Evolutionary conservation across 768 basidiomycete genomes (phyloP).

Genomic region (Lactifluus subvellereus): DNA sequence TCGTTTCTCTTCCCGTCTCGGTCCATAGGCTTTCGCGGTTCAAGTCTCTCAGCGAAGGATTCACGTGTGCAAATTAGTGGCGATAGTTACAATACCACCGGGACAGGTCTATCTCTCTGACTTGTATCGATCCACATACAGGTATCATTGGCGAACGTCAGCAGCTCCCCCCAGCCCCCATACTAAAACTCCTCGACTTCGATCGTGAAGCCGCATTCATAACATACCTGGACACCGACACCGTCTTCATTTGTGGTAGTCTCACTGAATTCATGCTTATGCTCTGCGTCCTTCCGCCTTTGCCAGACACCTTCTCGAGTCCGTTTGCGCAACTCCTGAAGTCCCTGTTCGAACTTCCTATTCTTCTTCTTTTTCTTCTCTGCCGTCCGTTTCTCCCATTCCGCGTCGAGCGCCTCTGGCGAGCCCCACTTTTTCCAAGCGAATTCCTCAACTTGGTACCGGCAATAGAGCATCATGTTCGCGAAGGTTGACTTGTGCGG

Average conservation of each 20-base stretch:
- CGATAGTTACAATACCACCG: conserved; percentile 3
- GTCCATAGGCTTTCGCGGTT: neutral
- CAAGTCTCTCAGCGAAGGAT: conserved; percentile 1
- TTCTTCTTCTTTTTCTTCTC: conserved; percentile 90
- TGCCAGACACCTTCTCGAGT: conserved; percentile 92
- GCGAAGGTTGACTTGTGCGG: conserved; percentile 93
- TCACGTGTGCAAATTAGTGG: neutral
- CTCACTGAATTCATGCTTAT: conserved; percentile 75
- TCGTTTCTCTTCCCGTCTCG: neutral
- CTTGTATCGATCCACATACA: neutral
- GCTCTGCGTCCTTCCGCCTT: conserved; percentile 77
- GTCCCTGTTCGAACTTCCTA: conserved; percentile 89
- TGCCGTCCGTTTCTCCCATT: conserved; percentile 69
- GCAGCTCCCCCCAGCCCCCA: neutral
- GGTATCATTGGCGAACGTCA: neutral
- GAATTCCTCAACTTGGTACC: conserved; percentile 91
- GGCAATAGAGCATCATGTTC: conserved; percentile 98
- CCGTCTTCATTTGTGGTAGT: conserved; percentile 51
- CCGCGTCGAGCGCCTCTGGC: conserved; percentile 81
- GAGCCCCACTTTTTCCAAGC: conserved; percentile 99
- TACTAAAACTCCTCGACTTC: conserved; percentile 76
- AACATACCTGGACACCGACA: conserved; percentile 67
- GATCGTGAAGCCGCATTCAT: conserved; percentile 85
- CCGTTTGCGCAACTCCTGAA: conserved; percentile 75
- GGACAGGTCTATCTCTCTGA: neutral